These are phyloP conservation scores for Chalciporus sp. DNA, from an alignment of 1,284 basidiomycete species.

Conservation along the genomic window DNA sequence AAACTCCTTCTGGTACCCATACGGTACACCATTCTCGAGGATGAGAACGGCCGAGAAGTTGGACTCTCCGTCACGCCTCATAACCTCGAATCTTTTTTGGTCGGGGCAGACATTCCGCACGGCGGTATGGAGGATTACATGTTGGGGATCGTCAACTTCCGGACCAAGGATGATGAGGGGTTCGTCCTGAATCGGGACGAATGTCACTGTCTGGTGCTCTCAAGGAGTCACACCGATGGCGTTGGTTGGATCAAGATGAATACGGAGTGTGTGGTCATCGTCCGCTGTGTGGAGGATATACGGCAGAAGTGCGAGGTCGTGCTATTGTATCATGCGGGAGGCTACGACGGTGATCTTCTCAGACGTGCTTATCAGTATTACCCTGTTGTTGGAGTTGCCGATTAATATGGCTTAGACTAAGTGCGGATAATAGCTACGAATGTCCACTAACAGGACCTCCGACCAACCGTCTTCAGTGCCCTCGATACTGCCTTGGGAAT, in stretches of 20 bases:
- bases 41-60: slow-evolving; percentile 12
- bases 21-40: slow-evolving; percentile 16
- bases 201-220: too few species aligned
- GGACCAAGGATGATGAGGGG: too few species aligned
- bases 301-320: slow-evolving; percentile 3
- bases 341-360: neutral
- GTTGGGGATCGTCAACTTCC: too few species aligned
- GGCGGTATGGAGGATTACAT: slow-evolving; percentile 12
- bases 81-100: slow-evolving; percentile 15
- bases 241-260: too few species aligned
- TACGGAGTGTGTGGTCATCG: slow-evolving; percentile 22
- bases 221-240: too few species aligned
- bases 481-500: too few species aligned
- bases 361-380: slow-evolving; percentile 7
- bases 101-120: slow-evolving; percentile 9
- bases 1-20: slow-evolving; percentile 14
- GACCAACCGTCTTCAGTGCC: too few species aligned
- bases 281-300: slow-evolving; percentile 14
- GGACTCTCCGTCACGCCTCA: slow-evolving; percentile 14
- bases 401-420: too few species aligned
- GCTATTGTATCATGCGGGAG: slow-evolving; percentile 15
- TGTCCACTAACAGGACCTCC: too few species aligned
- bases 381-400: neutral
- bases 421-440: too few species aligned
- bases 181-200: too few species aligned